Base-by-base conservation (phyloP, 129 eudicot species). In the Tagetes patula region DNA sequence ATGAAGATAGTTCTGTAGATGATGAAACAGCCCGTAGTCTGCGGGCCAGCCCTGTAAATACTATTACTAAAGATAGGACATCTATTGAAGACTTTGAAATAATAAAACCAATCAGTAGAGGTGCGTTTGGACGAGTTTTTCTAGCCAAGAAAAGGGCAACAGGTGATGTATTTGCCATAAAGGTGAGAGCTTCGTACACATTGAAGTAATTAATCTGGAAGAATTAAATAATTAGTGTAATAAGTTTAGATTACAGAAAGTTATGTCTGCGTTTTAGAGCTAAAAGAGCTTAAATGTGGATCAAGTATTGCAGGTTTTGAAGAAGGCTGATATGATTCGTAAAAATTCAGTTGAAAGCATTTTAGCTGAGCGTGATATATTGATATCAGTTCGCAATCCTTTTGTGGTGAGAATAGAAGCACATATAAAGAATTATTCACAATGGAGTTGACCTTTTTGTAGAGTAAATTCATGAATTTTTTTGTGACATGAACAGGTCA, bases 1-100 rank as follows among this genome's bases (percentile, higher is more conserved):
- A 85, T 61, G 99, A 90, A 77, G 97, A 88, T 59, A 86, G 96
- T 77, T 82, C 91, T 27, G 85, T 80, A 36, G 99, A 90, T 65
- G 97, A 90, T 66, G 99, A 95, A 50, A 77, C 89, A 32, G 75
- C 53, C 58, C 94, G 95, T 14, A 95, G 96, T 85, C 72, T 90
- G 73, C 96, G 95, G 55, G 91, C 96, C 62, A 90, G 99, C 78
- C 99, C 99, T 55, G 79, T 88, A 8, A 91, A 83, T 79, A 79
- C 92, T 27, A 79, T 84, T 54, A 83, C 93, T 47, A 95, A 91
- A 83, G 99, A 88, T 71, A 75, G 99, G 49, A 95, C 99, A 73
- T 85, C 97, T 30, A 95, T 95, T 62, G 97, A 95, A 82, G 99
- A 95, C 87, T 95, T 95, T 84, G 99, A 95, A 85, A 95, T 95